Evolutionary conservation across 2,329 filamentous ascomycete species (phyloP).

Genomic region (Neofusicoccum umdonicola): DNA sequence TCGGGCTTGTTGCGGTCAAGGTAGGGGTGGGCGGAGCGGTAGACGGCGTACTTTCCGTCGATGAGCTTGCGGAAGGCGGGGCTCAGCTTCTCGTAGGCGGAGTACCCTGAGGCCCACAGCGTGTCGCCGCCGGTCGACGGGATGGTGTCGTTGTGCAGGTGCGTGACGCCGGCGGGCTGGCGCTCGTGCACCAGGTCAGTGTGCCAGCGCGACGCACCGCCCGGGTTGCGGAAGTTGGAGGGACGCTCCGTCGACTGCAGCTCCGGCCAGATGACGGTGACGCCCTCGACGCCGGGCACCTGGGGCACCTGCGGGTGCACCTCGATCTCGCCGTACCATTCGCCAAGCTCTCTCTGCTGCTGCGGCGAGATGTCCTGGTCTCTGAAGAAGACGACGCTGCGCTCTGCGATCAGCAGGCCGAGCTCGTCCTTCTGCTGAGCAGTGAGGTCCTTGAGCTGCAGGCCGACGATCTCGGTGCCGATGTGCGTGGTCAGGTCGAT

Average conservation of each 20-base stretch:
- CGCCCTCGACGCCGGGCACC: slow-evolving; percentile 58
- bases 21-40: slow-evolving; percentile 64
- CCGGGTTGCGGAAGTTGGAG: slow-evolving; percentile 64
- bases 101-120: slow-evolving; percentile 69
- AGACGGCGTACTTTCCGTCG: slow-evolving; percentile 64
- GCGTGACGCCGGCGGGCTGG: slow-evolving; percentile 67
- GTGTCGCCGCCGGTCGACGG: slow-evolving; percentile 67
- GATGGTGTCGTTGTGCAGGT: slow-evolving; percentile 68
- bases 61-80: slow-evolving; percentile 69
- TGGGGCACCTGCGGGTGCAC: slow-evolving; percentile 70
- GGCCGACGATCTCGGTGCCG: slow-evolving; percentile 62
- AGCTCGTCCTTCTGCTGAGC: slow-evolving; percentile 61
- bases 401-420: slow-evolving; percentile 60
- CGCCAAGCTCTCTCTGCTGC: slow-evolving; percentile 46
- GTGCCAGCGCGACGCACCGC: slow-evolving; percentile 68
- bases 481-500: slow-evolving; percentile 62
- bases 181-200: slow-evolving; percentile 69
- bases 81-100: slow-evolving; percentile 70
- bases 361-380: slow-evolving; percentile 44
- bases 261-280: slow-evolving; percentile 67
- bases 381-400: slow-evolving; percentile 67
- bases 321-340: slow-evolving; percentile 64
- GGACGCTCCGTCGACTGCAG: slow-evolving; percentile 60
- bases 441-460: slow-evolving; percentile 62
- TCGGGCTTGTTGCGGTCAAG: slow-evolving; percentile 62